Evolutionary conservation across 768 basidiomycete genomes (phyloP).

Genomic region (Galerina marginata): DNA sequence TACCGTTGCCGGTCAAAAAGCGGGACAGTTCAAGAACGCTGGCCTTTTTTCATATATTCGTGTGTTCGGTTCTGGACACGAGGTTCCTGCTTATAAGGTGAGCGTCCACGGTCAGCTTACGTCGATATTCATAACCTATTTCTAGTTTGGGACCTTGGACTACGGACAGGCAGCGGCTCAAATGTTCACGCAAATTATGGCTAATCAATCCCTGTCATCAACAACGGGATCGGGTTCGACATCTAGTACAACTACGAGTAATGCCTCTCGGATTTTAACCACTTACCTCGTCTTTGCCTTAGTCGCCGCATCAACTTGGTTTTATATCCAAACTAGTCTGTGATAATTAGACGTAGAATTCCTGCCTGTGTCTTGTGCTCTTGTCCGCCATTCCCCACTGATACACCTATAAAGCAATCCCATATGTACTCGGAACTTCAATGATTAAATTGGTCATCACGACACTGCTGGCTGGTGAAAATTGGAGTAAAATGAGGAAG

Average conservation of each 20-base stretch:
- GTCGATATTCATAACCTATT: neutral
- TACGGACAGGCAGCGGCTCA: slow-evolving; percentile 49
- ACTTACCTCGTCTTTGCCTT: too few relatives aligned
- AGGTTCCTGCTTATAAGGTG: slow-evolving; percentile 53
- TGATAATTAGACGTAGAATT: too few relatives aligned
- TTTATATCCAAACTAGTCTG: too few relatives aligned
- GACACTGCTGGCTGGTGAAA: too few relatives aligned
- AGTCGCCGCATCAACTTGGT: too few relatives aligned
- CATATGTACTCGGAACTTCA: too few relatives aligned
- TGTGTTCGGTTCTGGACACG: slow-evolving; percentile 53
- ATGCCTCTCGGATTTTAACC: too few relatives aligned
- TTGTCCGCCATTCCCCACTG: too few relatives aligned
- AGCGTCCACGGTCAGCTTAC: neutral
- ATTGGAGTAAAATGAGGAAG: too few relatives aligned
- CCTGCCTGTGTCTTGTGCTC: too few relatives aligned
- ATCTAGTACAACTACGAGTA: neutral
- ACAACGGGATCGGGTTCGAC: neutral
- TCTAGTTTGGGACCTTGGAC: slow-evolving; percentile 38
- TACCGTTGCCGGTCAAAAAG: slow-evolving; percentile 52
- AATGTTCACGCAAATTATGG: slow-evolving; percentile 50
- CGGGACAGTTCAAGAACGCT: slow-evolving; percentile 64
- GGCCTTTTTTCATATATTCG: slow-evolving; percentile 62
- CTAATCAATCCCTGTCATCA: slow-evolving; percentile 26
- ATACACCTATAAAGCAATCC: too few relatives aligned
- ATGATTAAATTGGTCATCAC: too few relatives aligned